Evolutionary conservation across 2,329 filamentous ascomycete genomes (phyloP).

Genomic region (Hymenoscyphus fructigenus): DNA sequence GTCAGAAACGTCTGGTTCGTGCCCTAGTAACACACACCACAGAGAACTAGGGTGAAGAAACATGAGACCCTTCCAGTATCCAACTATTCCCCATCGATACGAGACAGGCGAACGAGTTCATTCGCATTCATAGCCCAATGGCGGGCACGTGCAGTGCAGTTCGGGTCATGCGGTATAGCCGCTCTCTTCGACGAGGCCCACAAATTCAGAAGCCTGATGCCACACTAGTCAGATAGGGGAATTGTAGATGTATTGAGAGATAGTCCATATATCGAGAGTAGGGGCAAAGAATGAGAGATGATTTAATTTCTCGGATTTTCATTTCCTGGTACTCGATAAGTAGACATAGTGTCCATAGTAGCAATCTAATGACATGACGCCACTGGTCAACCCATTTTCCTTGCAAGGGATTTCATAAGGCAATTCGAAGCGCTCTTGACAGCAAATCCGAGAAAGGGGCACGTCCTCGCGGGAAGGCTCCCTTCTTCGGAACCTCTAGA

Average conservation of each 20-base stretch:
- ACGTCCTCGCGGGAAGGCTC: conserved; percentile 20
- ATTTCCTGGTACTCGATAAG: conserved; percentile 1
- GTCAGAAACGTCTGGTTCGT: conserved; percentile 20
- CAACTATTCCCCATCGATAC: conserved; percentile 11
- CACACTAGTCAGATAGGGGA: conserved; percentile 12
- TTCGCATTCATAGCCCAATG: conserved; percentile 18
- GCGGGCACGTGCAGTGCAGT: conserved; percentile 24
- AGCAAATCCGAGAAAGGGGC: conserved; percentile 21
- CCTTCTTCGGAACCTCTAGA: conserved; percentile 28
- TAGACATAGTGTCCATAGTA: conserved; percentile 10
- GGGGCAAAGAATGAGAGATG: background rate
- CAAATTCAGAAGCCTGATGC: conserved; percentile 12
- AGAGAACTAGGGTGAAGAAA: background rate
- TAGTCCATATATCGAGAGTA: background rate
- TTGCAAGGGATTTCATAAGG: conserved; percentile 18
- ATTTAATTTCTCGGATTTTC: background rate
- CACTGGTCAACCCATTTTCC: conserved; percentile 12
- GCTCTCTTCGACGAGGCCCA: conserved; percentile 11
- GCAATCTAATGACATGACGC: conserved; percentile 23
- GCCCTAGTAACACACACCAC: conserved; percentile 5
- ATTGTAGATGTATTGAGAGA: conserved; percentile 8
- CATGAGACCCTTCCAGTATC: background rate
- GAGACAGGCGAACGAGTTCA: conserved; percentile 29
- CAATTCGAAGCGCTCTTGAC: conserved; percentile 19
- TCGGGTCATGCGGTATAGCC: conserved; percentile 16